Evolutionary conservation across 2,329 filamentous ascomycete species (phyloP).

Genomic region (Tothia fuscella): DNA sequence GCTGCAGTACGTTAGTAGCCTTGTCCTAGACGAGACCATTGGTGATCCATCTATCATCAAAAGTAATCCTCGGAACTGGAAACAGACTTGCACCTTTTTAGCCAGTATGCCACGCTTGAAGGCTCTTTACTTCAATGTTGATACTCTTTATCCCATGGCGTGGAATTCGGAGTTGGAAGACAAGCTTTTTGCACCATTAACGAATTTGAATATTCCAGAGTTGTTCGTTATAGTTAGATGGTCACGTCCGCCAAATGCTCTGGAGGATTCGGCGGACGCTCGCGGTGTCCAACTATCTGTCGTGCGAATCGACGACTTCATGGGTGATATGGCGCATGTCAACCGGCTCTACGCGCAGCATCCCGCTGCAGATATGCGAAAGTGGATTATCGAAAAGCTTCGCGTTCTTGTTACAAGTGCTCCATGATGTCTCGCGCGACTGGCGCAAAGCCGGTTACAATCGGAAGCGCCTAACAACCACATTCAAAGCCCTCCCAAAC

Average conservation of each 20-base stretch:
- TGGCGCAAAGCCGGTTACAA: too few species aligned
- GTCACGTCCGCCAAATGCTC: too few species aligned
- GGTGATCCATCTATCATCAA: conserved; percentile 3
- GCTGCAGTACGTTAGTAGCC: neutral
- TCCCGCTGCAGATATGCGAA: neutral
- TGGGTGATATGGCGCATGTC: neutral
- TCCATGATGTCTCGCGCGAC: too few species aligned
- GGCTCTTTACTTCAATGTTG: conserved; percentile 7
- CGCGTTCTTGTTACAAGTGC: neutral
- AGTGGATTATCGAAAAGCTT: neutral
- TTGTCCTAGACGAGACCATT: conserved; percentile 9
- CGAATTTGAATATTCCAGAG: neutral
- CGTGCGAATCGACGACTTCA: neutral
- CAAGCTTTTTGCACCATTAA: neutral
- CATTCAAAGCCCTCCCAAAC: too few species aligned
- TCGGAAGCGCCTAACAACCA: too few species aligned
- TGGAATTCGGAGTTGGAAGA: conserved; percentile 4
- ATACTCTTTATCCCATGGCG: conserved; percentile 5
- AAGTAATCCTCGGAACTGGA: conserved; percentile 1
- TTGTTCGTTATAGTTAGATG: conserved; percentile 3
- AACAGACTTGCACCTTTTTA: neutral
- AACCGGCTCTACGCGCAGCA: neutral
- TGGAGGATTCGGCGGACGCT: neutral
- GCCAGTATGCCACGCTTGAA: conserved; percentile 1
- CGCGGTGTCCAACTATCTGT: neutral